Percentiles rank a stretch among this genome's conserved stretches.
Evolutionary conservation across 768 basidiomycete species (phyloP).

Genomic region (Phlebiopsis gigantea): DNA sequence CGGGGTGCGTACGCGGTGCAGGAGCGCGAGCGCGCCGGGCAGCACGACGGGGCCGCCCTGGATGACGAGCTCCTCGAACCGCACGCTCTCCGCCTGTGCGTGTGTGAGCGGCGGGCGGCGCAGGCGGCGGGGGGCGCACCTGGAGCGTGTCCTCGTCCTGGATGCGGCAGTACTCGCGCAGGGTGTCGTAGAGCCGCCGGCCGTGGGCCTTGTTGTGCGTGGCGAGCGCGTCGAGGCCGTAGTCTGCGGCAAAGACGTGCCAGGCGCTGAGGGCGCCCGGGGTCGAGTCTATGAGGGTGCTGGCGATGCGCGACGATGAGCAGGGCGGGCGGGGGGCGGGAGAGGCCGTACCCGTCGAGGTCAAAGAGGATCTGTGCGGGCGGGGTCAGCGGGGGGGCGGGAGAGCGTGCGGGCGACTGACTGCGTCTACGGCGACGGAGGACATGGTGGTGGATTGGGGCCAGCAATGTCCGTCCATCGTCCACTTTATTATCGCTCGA

Average conservation of each 20-base stretch:
- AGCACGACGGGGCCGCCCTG: constrained; percentile 56
- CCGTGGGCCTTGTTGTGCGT: constrained; percentile 68
- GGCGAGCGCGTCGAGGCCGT: constrained; percentile 40
- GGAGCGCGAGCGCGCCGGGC: constrained; percentile 57
- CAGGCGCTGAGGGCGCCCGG: constrained; percentile 79
- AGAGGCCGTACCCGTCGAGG: constrained; percentile 53
- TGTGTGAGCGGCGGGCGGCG: background rate
- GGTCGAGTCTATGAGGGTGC: constrained; percentile 77
- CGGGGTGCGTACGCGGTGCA: constrained; percentile 53
- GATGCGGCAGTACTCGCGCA: constrained; percentile 64
- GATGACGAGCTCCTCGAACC: constrained; percentile 77
- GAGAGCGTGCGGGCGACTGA: constrained; percentile 25
- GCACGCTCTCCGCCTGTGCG: constrained; percentile 58
- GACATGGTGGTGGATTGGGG: constrained; percentile 22
- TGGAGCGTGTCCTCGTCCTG: constrained; percentile 48
- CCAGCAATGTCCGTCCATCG: background rate
- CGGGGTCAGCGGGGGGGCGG: background rate
- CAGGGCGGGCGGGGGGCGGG: background rate
- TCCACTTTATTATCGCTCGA: constrained; percentile 4
- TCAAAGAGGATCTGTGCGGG: constrained; percentile 54
- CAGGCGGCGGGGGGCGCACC: constrained; percentile 33
- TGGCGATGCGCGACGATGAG: constrained; percentile 22
- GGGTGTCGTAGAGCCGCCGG: constrained; percentile 67
- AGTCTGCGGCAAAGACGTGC: constrained; percentile 62
- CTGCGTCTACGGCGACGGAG: constrained; percentile 45